Base-by-base conservation (phyloP, 2,329 filamentous ascomycete genomes). In the Hyphodiscus sp. region DNA sequence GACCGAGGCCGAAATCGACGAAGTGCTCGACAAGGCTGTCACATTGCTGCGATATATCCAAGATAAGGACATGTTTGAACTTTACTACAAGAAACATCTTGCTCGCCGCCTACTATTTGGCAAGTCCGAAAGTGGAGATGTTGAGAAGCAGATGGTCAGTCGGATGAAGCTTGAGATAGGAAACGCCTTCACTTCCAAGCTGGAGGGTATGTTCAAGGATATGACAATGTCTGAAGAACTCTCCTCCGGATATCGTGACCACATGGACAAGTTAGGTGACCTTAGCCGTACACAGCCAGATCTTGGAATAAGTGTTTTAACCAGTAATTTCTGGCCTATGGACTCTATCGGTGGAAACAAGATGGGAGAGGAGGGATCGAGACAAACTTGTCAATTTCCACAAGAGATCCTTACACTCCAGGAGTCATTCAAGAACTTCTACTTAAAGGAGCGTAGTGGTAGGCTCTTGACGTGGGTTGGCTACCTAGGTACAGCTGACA, bases 171-270 rank as follows among this genome's bases (percentile, higher is more conserved):
- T 94, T 66, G 92, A 96, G 69, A 83, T 97, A 50, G 94, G 94
- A 41, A 95, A 95, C 68, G 86, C 91, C 61, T 97, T 97, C 68
- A 97, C 94, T 0, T 77, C 83, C 65, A 95, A 95, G 68, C 82
- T 99, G 45, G 94, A 99, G 67, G 88, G 91, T 60, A 97, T 99
- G 91, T 96, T 99, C 75, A 91, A 91, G 71, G 94, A 99, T 66
- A 91, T 97, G 81, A 83, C 86, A 16, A 83, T 91, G 13, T 96
- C 91, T 0, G 83, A 86, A 51, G 92, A 96, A 60, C 78, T 96
- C 23, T 90, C 88, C 0, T 73, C 82, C 13, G 83, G 80, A 52
- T 97, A 95, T 73, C 86, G 85, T 60, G 78, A 80, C 16, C 82
- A 92, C 58, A 82, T 82, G 46, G 70, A 73, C 29, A 72, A 70